A percentile compares a stretch with the other conserved stretches of the same genome.
phyloP scores from a whole-genome alignment of 1,284 basidiomycete species.

The Sanghuangporus sanghuang region DNA sequence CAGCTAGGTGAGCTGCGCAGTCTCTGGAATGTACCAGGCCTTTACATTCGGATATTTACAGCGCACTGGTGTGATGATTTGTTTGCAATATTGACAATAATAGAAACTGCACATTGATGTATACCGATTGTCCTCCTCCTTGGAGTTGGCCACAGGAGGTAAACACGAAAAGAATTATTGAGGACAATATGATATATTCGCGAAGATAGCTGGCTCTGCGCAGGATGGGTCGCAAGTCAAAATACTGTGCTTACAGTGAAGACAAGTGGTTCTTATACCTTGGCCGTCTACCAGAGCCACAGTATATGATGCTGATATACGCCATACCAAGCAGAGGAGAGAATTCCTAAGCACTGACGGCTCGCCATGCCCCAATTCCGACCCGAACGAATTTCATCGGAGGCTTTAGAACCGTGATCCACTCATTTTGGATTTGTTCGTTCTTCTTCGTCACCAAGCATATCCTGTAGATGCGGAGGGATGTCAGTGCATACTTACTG shows the following conservation, averaged over 20 bases:
- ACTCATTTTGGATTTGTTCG: too few relatives aligned
- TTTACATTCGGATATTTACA: conserved; percentile 21
- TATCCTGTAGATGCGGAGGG: too few relatives aligned
- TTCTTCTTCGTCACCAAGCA: too few relatives aligned
- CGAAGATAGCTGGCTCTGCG: background rate
- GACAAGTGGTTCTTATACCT: background rate
- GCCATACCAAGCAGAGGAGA: too few relatives aligned
- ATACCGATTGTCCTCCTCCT: conserved; percentile 48
- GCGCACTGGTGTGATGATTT: background rate
- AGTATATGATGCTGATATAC: too few relatives aligned
- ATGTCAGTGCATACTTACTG: too few relatives aligned
- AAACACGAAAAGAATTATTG: conserved; percentile 67
- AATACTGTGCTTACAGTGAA: background rate
- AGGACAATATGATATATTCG: conserved; percentile 14
- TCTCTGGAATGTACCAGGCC: conserved; percentile 72
- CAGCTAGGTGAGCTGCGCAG: too few relatives aligned
- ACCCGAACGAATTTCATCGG: too few relatives aligned
- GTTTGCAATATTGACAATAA: background rate
- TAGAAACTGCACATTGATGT: background rate
- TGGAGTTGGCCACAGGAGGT: conserved; percentile 63
- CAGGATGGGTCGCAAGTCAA: background rate
- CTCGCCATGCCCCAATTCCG: too few relatives aligned
- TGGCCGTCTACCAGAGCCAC: too few relatives aligned
- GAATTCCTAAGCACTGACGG: too few relatives aligned
- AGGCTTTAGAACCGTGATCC: too few relatives aligned